phyloP scores from a whole-genome alignment of 495 filamentous ascomycete species.

The Cercophora newfieldiana region DNA sequence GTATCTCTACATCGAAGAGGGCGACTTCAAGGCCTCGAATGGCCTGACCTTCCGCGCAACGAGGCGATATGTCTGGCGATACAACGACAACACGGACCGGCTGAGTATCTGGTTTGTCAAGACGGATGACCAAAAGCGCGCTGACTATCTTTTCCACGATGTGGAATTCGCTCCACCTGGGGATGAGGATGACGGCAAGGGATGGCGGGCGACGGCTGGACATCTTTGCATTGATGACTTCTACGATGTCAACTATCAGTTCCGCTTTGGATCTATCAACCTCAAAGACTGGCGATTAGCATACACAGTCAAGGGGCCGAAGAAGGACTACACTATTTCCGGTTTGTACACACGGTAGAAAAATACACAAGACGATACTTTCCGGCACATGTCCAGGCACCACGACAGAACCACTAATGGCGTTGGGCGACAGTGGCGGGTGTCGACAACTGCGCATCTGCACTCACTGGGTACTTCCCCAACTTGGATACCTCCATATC shows the following conservation, averaged over 20 bases:
- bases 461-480: too few species aligned
- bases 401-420: neutral
- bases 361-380: neutral
- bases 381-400: neutral
- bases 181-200: constrained; percentile 23
- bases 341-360: constrained; percentile 45
- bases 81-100: constrained; percentile 51
- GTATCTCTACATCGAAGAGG: constrained; percentile 68
- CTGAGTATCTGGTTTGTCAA: constrained; percentile 70
- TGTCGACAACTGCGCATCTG: neutral
- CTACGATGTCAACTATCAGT: constrained; percentile 63
- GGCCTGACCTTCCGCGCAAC: constrained; percentile 50
- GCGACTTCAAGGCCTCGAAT: constrained; percentile 54
- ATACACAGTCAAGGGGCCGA: constrained; percentile 65
- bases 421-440: neutral
- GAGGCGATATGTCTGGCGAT: constrained; percentile 59
- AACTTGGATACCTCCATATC: too few species aligned
- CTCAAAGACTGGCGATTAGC: constrained; percentile 55
- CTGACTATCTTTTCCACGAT: constrained; percentile 68
- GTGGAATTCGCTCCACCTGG: constrained; percentile 42
- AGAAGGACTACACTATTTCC: constrained; percentile 65
- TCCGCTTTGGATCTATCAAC: constrained; percentile 56
- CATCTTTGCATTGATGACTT: constrained; percentile 66
- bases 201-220: constrained; percentile 57
- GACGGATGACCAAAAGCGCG: constrained; percentile 52